phyloP scores from a whole-genome alignment of 164 flowering plant species.

The Annona cherimola region DNA sequence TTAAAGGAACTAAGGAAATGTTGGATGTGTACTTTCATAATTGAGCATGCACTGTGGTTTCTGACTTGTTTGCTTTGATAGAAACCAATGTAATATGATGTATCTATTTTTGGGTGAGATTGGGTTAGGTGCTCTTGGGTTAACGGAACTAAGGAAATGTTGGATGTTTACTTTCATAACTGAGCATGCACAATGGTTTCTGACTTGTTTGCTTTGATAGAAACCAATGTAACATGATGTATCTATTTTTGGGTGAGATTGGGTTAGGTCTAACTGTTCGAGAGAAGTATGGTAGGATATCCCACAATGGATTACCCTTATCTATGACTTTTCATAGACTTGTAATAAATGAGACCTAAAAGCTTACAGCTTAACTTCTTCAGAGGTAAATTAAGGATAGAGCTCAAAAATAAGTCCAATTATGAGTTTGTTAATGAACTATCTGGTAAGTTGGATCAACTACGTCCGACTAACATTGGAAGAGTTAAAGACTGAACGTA shows the following conservation, averaged over 20 bases:
- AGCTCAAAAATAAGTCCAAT: neutral
- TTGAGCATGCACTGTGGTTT: neutral
- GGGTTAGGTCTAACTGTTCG: neutral
- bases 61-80: neutral
- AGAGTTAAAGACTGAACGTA: neutral
- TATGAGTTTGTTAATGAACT: neutral
- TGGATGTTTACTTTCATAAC: neutral
- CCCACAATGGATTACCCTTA: neutral
- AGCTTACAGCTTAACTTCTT: neutral
- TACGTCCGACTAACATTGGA: neutral
- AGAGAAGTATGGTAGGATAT: neutral
- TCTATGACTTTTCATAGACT: neutral
- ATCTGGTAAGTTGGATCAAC: neutral
- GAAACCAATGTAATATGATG: neutral
- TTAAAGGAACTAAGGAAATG: too few species aligned
- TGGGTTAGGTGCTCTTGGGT: neutral
- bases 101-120: neutral
- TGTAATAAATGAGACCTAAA: neutral
- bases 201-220: neutral
- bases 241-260: neutral
- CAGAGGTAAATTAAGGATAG: neutral
- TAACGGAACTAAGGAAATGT: too few species aligned
- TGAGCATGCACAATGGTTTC: neutral
- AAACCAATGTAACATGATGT: neutral
- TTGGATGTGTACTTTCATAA: neutral